phyloP scores from a whole-genome alignment of 2,329 filamentous ascomycete genomes.

The Alternaria atra region DNA sequence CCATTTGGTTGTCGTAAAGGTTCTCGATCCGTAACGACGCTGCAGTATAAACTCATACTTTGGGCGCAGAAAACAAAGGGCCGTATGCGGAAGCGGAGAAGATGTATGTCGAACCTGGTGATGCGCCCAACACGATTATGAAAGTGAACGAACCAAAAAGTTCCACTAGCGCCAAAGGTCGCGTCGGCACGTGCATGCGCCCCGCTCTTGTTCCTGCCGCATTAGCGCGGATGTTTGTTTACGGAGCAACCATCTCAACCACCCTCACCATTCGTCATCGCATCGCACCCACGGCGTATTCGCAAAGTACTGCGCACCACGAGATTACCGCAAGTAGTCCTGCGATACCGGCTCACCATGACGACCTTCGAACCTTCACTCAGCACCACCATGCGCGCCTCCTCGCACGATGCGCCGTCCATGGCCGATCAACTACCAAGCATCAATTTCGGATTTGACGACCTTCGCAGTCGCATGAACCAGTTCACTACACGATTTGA shows the following conservation, averaged over 20 bases:
- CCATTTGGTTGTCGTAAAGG: constrained; percentile 61
- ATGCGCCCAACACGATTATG: constrained; percentile 11
- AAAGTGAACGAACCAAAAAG: constrained; percentile 24
- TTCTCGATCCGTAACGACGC: constrained; percentile 21
- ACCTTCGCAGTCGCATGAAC: constrained; percentile 92
- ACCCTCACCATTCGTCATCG: constrained; percentile 5
- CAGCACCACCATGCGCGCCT: constrained; percentile 69
- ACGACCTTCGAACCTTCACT: constrained; percentile 75
- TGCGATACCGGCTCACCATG: constrained; percentile 52
- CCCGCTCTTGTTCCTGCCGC: constrained; percentile 14
- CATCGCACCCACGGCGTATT: constrained; percentile 29
- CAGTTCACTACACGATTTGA: constrained; percentile 92
- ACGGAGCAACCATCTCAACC: constrained; percentile 40
- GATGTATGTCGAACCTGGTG: constrained; percentile 1
- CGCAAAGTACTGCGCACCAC: constrained; percentile 8
- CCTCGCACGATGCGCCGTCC: constrained; percentile 68
- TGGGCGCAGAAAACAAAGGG: constrained; percentile 1
- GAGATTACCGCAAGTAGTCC: background rate
- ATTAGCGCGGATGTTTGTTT: constrained; percentile 37
- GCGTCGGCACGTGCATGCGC: constrained; percentile 41
- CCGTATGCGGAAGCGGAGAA: background rate
- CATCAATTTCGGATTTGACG: constrained; percentile 96
- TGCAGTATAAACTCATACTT: constrained; percentile 37
- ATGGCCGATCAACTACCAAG: constrained; percentile 82
- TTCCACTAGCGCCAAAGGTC: constrained; percentile 34